Evolutionary conservation across 495 filamentous ascomycete genomes (phyloP).

Genomic region (Gamarada debralockiae): DNA sequence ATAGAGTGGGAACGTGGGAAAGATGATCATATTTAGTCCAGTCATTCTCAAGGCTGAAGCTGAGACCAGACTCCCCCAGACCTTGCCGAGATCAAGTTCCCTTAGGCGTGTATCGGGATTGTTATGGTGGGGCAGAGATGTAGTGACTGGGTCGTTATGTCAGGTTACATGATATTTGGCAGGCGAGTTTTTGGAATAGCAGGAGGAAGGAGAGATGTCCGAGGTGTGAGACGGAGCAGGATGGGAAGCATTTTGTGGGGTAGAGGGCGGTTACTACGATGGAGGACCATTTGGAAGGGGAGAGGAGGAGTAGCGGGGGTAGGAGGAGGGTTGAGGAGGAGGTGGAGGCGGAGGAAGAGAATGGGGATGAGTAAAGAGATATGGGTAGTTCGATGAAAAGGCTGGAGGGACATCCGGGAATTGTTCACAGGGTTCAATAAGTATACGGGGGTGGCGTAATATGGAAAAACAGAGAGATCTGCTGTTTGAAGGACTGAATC

Average conservation of each 20-base stretch:
- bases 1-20: too few relatives aligned
- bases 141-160: conserved; percentile 59
- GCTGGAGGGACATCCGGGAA: too few relatives aligned
- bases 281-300: conserved; percentile 37
- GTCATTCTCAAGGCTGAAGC: too few relatives aligned
- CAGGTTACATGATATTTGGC: conserved; percentile 76
- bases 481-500: too few relatives aligned
- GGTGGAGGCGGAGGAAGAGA: too few relatives aligned
- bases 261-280: conserved; percentile 64
- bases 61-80: too few relatives aligned
- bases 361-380: conserved; percentile 6
- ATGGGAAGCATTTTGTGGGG: conserved; percentile 71
- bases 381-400: too few relatives aligned
- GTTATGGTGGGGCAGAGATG: conserved; percentile 87
- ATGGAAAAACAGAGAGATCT: too few relatives aligned
- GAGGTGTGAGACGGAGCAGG: conserved; percentile 68
- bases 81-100: conserved; percentile 88
- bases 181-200: conserved; percentile 65
- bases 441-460: too few relatives aligned
- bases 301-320: conserved; percentile 36
- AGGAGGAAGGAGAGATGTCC: conserved; percentile 64
- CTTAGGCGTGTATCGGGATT: conserved; percentile 85
- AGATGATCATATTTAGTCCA: too few relatives aligned
- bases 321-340: conserved; percentile 30
- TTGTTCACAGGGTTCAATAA: too few relatives aligned